Conservation (phyloP, 441 rosid genomes). For the Bocquillonia castaneifolia region DNA sequence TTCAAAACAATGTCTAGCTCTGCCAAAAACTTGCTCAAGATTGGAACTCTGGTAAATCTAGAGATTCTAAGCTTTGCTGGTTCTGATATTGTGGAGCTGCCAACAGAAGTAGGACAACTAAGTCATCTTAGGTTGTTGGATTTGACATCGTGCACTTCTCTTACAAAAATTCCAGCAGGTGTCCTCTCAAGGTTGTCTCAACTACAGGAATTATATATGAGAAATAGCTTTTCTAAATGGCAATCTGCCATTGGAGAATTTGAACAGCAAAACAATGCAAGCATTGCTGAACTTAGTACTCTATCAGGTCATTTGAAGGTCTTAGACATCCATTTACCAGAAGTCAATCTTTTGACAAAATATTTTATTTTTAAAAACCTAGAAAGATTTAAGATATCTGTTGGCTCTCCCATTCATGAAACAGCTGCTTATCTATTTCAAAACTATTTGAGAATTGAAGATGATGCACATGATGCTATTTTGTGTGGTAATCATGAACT, state of each 20-base stretch:
- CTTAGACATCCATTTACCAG: background rate
- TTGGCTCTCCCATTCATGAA: background rate
- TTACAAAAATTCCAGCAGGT: background rate
- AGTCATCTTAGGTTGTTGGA: background rate
- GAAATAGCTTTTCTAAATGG: background rate
- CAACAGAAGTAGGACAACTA: background rate
- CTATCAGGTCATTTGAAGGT: background rate
- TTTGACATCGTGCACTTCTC: background rate
- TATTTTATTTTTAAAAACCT: background rate
- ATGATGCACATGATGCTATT: background rate
- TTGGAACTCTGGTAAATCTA: background rate
- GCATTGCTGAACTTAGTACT: background rate
- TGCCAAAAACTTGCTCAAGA: background rate
- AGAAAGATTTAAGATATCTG: background rate
- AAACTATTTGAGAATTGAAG: background rate
- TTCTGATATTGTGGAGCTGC: background rate
- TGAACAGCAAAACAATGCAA: background rate
- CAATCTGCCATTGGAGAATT: background rate
- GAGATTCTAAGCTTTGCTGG: conserved; percentile 3
- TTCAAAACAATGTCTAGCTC: background rate
- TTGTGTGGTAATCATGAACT: too few relatives aligned
- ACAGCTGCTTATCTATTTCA: background rate
- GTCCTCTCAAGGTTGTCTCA: background rate
- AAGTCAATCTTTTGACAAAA: background rate
- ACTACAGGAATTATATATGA: background rate